phyloP scores from a whole-genome alignment of 1,284 basidiomycete genomes.

The Cutaneotrichosporon dermatis region DNA sequence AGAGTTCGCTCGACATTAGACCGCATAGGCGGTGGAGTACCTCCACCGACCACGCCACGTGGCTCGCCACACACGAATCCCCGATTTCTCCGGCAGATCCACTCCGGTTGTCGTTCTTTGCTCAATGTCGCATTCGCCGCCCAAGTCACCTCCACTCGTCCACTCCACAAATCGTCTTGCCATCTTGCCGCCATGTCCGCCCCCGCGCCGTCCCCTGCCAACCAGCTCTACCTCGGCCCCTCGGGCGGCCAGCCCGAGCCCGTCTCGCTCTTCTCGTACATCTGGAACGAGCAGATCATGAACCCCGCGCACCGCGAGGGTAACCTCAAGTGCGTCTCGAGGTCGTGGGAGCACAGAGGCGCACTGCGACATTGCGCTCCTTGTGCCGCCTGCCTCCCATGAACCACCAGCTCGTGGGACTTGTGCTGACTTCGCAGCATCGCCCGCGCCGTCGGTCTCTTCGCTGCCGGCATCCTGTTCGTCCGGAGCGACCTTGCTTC shows the following conservation, averaged over 20 bases:
- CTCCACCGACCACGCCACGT: slow-evolving; percentile 2
- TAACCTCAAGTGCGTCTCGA: slow-evolving; percentile 18
- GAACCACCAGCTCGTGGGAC: too few relatives aligned
- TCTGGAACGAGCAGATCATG: slow-evolving; percentile 22
- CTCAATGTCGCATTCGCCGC: neutral
- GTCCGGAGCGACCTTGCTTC: slow-evolving; percentile 16
- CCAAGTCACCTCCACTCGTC: neutral
- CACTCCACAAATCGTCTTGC: neutral
- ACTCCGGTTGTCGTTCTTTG: too few relatives aligned
- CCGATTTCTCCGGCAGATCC: neutral
- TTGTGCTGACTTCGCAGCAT: slow-evolving; percentile 11
- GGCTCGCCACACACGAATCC: neutral
- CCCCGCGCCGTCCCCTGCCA: slow-evolving; percentile 20
- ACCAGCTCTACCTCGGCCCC: slow-evolving; percentile 33
- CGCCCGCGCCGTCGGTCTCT: slow-evolving; percentile 22
- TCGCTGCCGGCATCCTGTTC: slow-evolving; percentile 17
- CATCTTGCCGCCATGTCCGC: slow-evolving; percentile 23
- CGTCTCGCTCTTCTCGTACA: slow-evolving; percentile 13
- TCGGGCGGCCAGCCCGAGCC: slow-evolving; percentile 11
- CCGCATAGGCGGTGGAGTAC: slow-evolving; percentile 4
- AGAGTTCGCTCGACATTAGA: neutral
- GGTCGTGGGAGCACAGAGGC: too few relatives aligned
- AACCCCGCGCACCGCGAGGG: slow-evolving; percentile 23
- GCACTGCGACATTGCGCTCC: too few relatives aligned
- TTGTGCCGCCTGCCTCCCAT: too few relatives aligned